Percentiles rank a stretch among this genome's conserved stretches.
These are phyloP conservation scores for Gossypium herbaceum DNA, from an alignment of 345 rosid genomes.

Conservation along the genomic window DNA sequence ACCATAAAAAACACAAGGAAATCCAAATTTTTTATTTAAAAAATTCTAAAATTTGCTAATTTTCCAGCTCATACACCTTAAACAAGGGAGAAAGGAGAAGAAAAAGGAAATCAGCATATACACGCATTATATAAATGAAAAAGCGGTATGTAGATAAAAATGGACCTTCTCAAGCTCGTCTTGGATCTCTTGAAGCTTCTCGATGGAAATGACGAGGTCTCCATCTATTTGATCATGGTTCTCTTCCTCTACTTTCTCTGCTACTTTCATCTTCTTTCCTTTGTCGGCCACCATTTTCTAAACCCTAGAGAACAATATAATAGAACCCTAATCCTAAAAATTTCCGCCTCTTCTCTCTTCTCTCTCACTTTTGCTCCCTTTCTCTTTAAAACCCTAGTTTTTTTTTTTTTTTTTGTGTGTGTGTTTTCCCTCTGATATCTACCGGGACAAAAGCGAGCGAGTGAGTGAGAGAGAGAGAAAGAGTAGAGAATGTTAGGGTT, in stretches of 20 bases:
- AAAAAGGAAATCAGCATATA: not conserved
- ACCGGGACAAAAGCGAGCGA: constrained; percentile 6
- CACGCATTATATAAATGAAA: not conserved
- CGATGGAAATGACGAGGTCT: constrained; percentile 81
- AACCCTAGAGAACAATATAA: too few species aligned
- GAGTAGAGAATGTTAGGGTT: constrained; percentile 46
- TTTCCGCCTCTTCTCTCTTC: not conserved
- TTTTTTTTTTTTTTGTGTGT: too few species aligned
- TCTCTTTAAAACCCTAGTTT: constrained; percentile 39
- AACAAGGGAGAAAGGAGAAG: not conserved
- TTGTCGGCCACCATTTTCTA: not conserved
- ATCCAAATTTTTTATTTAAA: not conserved
- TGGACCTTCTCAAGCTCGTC: constrained; percentile 90
- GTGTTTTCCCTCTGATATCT: constrained; percentile 4
- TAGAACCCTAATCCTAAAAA: too few species aligned
- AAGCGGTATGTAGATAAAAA: not conserved
- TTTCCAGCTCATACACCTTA: not conserved
- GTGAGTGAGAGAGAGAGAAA: not conserved
- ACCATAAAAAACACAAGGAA: not conserved
- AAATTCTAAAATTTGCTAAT: not conserved
- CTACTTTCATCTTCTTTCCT: constrained; percentile 38
- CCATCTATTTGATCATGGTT: constrained; percentile 61
- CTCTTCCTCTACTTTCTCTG: constrained; percentile 60
- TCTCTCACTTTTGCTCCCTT: not conserved
- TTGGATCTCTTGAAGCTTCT: constrained; percentile 94